Evolutionary conservation across 805 yeast species (phyloP).

Genomic region (Spencermartinsiella europaea): DNA sequence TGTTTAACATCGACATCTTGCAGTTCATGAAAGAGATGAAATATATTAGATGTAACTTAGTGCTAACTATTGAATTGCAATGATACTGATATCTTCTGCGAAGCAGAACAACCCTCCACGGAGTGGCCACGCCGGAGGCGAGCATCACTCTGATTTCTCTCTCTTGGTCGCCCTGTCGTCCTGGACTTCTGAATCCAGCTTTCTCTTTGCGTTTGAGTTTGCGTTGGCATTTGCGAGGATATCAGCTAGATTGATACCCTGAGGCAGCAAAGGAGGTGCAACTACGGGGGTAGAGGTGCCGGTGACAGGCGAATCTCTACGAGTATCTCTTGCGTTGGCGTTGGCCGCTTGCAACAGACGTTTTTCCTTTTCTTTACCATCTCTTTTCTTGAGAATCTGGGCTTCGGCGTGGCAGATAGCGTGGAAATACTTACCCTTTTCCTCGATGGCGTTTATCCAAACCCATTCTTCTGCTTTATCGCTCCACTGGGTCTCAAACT

Average conservation of each 20-base stretch:
- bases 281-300: neutral
- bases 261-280: constrained; percentile 5
- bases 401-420: constrained; percentile 67
- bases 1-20: too few species aligned
- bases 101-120: too few species aligned
- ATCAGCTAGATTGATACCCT: constrained; percentile 7
- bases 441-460: constrained; percentile 61
- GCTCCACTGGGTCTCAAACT: constrained; percentile 56
- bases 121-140: too few species aligned
- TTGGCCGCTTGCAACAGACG: neutral
- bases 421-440: constrained; percentile 51
- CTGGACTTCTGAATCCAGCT: constrained; percentile 3
- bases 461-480: constrained; percentile 79
- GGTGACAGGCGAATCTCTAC: neutral
- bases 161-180: constrained; percentile 5
- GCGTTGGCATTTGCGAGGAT: constrained; percentile 5
- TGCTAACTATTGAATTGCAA: too few species aligned
- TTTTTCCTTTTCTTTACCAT: neutral
- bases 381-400: constrained; percentile 13
- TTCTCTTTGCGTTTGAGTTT: constrained; percentile 2
- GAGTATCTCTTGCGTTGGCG: neutral
- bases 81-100: too few species aligned
- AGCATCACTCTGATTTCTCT: too few species aligned
- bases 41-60: too few species aligned
- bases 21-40: too few species aligned